Evolutionary conservation across 2,329 filamentous ascomycete species (phyloP).

Genomic region (Orbilia javanica): DNA sequence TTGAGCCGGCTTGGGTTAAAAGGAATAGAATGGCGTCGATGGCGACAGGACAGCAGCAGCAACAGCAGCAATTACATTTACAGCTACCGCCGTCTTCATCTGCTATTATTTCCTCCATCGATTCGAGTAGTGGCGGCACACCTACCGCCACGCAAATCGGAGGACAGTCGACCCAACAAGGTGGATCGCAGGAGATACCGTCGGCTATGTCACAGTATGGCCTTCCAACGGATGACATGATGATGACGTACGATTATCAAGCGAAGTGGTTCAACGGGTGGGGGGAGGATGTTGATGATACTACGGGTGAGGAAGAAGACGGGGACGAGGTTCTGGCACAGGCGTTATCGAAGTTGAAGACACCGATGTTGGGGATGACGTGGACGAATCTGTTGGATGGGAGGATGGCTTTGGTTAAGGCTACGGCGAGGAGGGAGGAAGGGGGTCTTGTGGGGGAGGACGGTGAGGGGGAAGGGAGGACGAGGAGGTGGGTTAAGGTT

Average conservation of each 20-base stretch:
- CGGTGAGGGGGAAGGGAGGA: slow-evolving; percentile 66
- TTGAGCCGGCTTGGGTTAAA: slow-evolving; percentile 66
- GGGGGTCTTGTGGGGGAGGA: slow-evolving; percentile 65
- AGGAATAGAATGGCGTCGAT: not conserved
- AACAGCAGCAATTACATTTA: too few relatives aligned
- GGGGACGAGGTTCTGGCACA: slow-evolving; percentile 22
- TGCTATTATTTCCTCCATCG: slow-evolving; percentile 9
- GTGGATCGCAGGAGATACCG: slow-evolving; percentile 25
- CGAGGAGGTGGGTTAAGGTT: slow-evolving; percentile 84
- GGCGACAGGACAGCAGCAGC: not conserved
- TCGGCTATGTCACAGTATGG: slow-evolving; percentile 17
- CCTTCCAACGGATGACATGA: slow-evolving; percentile 40
- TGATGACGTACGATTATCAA: slow-evolving; percentile 61
- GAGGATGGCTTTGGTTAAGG: slow-evolving; percentile 63
- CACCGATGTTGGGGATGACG: slow-evolving; percentile 60
- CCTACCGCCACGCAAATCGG: not conserved
- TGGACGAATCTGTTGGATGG: slow-evolving; percentile 63
- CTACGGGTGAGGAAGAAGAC: slow-evolving; percentile 5
- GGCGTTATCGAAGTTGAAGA: slow-evolving; percentile 54
- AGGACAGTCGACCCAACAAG: too few relatives aligned
- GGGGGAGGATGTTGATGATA: slow-evolving; percentile 50
- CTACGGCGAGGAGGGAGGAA: slow-evolving; percentile 50
- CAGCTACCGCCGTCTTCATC: slow-evolving; percentile 47
- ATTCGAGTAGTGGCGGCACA: slow-evolving; percentile 27
- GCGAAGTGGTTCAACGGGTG: slow-evolving; percentile 62